Conservation (phyloP, 2,329 filamentous ascomycete species). For the Alternaria arbusti region DNA sequence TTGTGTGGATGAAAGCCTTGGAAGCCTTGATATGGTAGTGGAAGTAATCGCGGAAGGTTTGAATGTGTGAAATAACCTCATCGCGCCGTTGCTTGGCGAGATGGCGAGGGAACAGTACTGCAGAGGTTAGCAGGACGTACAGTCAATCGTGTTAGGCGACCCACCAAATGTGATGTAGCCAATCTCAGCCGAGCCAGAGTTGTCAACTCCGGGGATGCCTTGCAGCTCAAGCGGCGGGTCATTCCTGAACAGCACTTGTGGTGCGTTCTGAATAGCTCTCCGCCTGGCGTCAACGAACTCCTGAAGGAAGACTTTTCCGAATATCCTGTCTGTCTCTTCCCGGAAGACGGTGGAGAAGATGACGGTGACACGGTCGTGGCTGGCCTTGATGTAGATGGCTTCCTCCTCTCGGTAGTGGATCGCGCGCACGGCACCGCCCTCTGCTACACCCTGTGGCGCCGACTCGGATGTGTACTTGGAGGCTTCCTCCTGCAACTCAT, state of each 20-base stretch:
- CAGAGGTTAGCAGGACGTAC: slow-evolving; percentile 19
- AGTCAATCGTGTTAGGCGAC: slow-evolving; percentile 35
- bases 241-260: slow-evolving; percentile 94
- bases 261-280: slow-evolving; percentile 96
- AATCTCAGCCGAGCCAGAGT: slow-evolving; percentile 78
- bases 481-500: slow-evolving; percentile 83
- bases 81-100: slow-evolving; percentile 87
- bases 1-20: slow-evolving; percentile 98
- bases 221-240: slow-evolving; percentile 93
- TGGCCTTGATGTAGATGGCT: slow-evolving; percentile 98
- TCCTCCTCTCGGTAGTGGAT: slow-evolving; percentile 99
- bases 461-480: slow-evolving; percentile 93
- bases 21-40: slow-evolving; percentile 99
- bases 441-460: slow-evolving; percentile 85
- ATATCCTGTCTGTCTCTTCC: slow-evolving; percentile 96
- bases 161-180: slow-evolving; percentile 98
- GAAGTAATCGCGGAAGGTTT: slow-evolving; percentile 99
- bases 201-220: slow-evolving; percentile 79
- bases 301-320: slow-evolving; percentile 92
- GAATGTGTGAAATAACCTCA: slow-evolving; percentile 97
- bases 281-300: slow-evolving; percentile 97
- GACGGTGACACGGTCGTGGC: slow-evolving; percentile 95
- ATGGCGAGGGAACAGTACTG: slow-evolving; percentile 95
- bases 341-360: slow-evolving; percentile 99
- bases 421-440: slow-evolving; percentile 91